A percentile compares a stretch with the other conserved stretches of the same genome.
Conservation (phyloP, 2,329 filamentous ascomycete species). For the Aspergillus sp. region DNA sequence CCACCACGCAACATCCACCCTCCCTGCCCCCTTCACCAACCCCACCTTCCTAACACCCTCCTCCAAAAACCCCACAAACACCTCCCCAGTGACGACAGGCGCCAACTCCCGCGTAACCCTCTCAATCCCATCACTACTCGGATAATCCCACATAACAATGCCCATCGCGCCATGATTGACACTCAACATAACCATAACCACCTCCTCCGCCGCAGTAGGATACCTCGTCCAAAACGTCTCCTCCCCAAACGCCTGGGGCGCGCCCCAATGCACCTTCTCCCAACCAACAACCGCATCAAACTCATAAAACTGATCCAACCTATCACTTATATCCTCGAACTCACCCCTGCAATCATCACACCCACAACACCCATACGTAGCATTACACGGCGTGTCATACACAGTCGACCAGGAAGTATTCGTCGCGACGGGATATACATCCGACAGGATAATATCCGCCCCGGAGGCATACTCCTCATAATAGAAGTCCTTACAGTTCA, state of each 20-base stretch:
- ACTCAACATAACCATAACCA: not conserved
- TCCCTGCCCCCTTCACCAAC: not conserved
- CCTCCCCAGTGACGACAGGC: not conserved
- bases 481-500: slow-evolving; percentile 2
- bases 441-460: slow-evolving; percentile 1
- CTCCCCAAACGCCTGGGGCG: slow-evolving; percentile 6
- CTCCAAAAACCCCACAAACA: not conserved
- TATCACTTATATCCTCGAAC: not conserved
- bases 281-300: not conserved
- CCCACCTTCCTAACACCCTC: not conserved
- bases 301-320: not conserved
- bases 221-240: slow-evolving; percentile 4
- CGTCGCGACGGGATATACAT: not conserved
- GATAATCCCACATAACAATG: slow-evolving; percentile 5
- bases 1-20: not conserved
- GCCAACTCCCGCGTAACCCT: not conserved
- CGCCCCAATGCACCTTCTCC: slow-evolving; percentile 6
- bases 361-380: slow-evolving; percentile 1
- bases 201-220: not conserved
- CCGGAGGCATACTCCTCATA: not conserved
- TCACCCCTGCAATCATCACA: not conserved
- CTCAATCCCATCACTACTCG: not conserved
- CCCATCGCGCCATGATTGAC: not conserved
- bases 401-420: not conserved
- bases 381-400: slow-evolving; percentile 1